Evolutionary conservation across 2,329 filamentous ascomycete species (phyloP).

Genomic region (Penicillium sclerotigenum): DNA sequence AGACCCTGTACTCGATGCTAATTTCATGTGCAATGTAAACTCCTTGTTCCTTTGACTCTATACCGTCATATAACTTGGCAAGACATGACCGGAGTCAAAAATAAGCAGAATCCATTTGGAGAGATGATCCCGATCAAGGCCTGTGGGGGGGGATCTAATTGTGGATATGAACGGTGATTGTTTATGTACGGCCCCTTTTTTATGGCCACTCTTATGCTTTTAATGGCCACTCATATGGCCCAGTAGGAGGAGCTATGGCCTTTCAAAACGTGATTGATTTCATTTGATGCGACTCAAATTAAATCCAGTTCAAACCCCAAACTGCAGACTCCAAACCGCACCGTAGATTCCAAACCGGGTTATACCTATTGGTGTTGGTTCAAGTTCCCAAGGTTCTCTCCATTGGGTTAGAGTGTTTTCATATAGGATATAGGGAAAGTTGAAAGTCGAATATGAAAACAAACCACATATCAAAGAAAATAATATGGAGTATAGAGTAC

Average conservation of each 20-base stretch:
- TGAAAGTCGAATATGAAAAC: not conserved
- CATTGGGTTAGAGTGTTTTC: not conserved
- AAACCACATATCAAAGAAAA: not conserved
- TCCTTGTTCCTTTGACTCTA: not conserved
- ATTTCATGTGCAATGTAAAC: not conserved
- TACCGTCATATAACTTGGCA: not conserved
- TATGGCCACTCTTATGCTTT: not conserved
- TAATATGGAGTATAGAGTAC: not conserved
- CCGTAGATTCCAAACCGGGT: not conserved
- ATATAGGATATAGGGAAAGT: not conserved
- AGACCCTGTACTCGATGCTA: not conserved
- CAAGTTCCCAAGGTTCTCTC: not conserved
- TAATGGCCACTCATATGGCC: not conserved
- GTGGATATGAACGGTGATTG: slow-evolving; percentile 3
- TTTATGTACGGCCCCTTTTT: slow-evolving; percentile 7
- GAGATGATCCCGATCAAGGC: slow-evolving; percentile 7
- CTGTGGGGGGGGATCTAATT: slow-evolving; percentile 7
- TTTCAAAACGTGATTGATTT: slow-evolving; percentile 5
- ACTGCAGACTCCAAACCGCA: not conserved
- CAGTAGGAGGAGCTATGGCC: slow-evolving; percentile 9
- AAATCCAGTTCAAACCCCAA: not conserved
- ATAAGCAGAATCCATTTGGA: not conserved
- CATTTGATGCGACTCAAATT: slow-evolving; percentile 1
- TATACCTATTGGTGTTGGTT: not conserved
- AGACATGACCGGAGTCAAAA: slow-evolving; percentile 4